A percentile compares a stretch with the other conserved stretches of the same genome.
These are phyloP conservation scores for Pulveroboletus frians DNA, from an alignment of 768 basidiomycete species.

Conservation along the genomic window DNA sequence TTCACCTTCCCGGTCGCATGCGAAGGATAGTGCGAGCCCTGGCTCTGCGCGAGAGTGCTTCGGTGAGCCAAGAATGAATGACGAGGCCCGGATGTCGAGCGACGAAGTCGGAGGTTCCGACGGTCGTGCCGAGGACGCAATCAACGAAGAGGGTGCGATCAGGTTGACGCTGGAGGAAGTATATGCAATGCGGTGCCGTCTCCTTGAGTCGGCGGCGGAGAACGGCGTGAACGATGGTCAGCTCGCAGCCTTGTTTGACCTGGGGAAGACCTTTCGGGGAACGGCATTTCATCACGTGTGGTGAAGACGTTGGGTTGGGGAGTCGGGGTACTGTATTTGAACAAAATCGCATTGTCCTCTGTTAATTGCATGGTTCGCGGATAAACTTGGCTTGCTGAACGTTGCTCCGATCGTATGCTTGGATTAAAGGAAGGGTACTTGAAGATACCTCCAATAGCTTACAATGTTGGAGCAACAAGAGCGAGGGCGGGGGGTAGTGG, in stretches of 20 bases:
- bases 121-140: neutral
- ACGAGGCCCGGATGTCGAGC: neutral
- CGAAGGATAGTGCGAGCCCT: neutral
- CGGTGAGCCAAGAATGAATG: neutral
- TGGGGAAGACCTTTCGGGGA: slow-evolving; percentile 19
- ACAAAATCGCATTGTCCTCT: neutral
- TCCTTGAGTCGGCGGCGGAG: slow-evolving; percentile 7
- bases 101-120: neutral
- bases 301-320: slow-evolving; percentile 10
- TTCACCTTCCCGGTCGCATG: slow-evolving; percentile 8
- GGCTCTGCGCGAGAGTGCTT: neutral
- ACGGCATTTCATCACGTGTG: slow-evolving; percentile 23
- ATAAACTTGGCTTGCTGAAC: neutral
- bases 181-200: slow-evolving; percentile 9
- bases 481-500: neutral
- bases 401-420: neutral
- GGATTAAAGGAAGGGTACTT: neutral
- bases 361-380: neutral
- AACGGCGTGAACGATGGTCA: slow-evolving; percentile 3
- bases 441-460: neutral
- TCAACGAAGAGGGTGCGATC: slow-evolving; percentile 5
- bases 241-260: slow-evolving; percentile 19
- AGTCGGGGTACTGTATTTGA: neutral
- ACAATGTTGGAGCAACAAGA: neutral
- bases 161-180: slow-evolving; percentile 19